These are phyloP conservation scores for Populus simonii DNA, from an alignment of 345 rosid species.

Conservation along the genomic window DNA sequence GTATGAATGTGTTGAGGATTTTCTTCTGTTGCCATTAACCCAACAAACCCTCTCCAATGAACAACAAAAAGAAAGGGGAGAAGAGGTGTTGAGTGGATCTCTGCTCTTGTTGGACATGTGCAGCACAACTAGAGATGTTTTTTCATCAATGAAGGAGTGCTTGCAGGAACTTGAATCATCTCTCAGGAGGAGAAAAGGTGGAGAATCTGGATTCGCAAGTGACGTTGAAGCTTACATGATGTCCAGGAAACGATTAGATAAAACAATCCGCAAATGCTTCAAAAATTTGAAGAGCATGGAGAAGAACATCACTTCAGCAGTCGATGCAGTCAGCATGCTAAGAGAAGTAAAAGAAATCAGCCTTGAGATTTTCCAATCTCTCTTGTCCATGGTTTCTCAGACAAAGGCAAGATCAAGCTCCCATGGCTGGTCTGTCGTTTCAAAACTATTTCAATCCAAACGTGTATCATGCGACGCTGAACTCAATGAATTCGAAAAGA, in stretches of 20 bases:
- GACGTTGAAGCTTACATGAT: constrained; percentile 1
- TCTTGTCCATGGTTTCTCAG: neutral
- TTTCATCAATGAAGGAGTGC: constrained; percentile 6
- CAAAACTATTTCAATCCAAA: neutral
- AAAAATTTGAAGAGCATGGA: neutral
- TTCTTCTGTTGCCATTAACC: constrained; percentile 2
- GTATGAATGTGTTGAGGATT: neutral
- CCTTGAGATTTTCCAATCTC: neutral
- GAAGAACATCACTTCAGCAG: neutral
- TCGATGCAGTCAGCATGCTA: neutral
- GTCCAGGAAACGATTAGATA: constrained; percentile 3
- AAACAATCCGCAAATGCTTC: neutral
- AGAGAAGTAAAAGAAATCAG: neutral
- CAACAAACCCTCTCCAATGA: neutral
- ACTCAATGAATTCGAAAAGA: neutral
- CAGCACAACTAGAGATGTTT: constrained; percentile 4
- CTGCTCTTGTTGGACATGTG: constrained; percentile 1
- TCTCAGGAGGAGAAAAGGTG: constrained; percentile 2
- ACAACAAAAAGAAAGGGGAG: neutral
- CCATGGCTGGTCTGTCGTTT: neutral
- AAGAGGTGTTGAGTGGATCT: constrained; percentile 6
- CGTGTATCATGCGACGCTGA: neutral
- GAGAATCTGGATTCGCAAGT: constrained; percentile 2
- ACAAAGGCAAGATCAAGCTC: neutral
- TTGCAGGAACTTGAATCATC: constrained; percentile 7